Evolutionary conservation across 1,284 basidiomycete species (phyloP).

Genomic region (Rhizopogon hawkerae): DNA sequence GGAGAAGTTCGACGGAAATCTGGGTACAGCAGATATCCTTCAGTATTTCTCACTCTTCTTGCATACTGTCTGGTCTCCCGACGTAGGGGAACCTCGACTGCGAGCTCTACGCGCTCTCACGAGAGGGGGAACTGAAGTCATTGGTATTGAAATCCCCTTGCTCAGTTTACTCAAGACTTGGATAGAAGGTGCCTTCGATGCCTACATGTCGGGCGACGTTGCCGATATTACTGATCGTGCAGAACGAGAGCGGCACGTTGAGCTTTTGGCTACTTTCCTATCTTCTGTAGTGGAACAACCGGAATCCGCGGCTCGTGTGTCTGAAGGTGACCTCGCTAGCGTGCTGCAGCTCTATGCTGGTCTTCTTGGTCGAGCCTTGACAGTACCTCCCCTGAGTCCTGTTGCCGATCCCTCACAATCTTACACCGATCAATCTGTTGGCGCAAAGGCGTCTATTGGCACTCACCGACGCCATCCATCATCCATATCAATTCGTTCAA

Average conservation of each 20-base stretch:
- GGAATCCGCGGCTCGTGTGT: constrained; percentile 49
- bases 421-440: constrained; percentile 20
- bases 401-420: constrained; percentile 23
- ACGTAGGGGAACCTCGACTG: constrained; percentile 62
- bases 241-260: constrained; percentile 56
- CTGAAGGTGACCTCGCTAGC: constrained; percentile 44
- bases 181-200: constrained; percentile 56
- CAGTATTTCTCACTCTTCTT: constrained; percentile 56
- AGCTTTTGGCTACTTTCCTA: constrained; percentile 50
- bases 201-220: constrained; percentile 33
- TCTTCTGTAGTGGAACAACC: constrained; percentile 39
- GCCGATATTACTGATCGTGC: constrained; percentile 36
- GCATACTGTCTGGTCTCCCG: constrained; percentile 45
- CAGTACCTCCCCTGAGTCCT: constrained; percentile 25
- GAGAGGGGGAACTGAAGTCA: constrained; percentile 46
- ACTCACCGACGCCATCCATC: constrained; percentile 47
- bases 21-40: constrained; percentile 48
- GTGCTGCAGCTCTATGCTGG: constrained; percentile 51
- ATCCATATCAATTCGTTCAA: constrained; percentile 21
- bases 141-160: constrained; percentile 53
- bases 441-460: constrained; percentile 24
- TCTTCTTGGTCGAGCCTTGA: constrained; percentile 48
- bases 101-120: constrained; percentile 58
- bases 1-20: constrained; percentile 42
- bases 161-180: constrained; percentile 50